These are phyloP conservation scores for Fagus crenata DNA, from an alignment of 306 rosid genomes.

Conservation along the genomic window DNA sequence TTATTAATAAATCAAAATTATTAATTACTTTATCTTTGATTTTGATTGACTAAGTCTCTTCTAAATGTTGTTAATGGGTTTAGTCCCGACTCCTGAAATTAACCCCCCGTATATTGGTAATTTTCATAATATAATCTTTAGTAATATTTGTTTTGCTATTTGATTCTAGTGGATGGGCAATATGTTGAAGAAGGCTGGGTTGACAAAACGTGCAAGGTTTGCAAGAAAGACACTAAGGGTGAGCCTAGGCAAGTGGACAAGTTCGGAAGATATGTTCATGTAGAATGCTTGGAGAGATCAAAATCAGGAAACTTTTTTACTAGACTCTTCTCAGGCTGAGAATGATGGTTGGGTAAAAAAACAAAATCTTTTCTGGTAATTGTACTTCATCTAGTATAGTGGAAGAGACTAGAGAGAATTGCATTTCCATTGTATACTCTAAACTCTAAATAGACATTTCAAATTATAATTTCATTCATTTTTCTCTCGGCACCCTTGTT, in stretches of 20 bases:
- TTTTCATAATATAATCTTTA: background rate
- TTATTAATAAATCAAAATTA: too few relatives aligned
- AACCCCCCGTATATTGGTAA: too few relatives aligned
- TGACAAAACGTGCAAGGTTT: conserved; percentile 87
- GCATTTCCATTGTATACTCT: background rate
- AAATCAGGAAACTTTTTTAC: conserved; percentile 76
- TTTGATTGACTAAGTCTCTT: too few relatives aligned
- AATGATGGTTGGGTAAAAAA: background rate
- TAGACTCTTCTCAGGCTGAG: conserved; percentile 58
- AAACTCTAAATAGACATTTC: background rate
- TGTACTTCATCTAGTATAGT: background rate
- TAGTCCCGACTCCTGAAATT: too few relatives aligned
- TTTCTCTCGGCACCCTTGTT: background rate
- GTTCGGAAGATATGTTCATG: conserved; percentile 86
- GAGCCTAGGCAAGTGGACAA: conserved; percentile 84
- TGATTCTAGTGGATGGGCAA: conserved; percentile 69
- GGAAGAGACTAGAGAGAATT: background rate
- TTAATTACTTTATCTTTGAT: too few relatives aligned
- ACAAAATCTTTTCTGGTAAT: background rate
- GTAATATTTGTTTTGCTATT: background rate
- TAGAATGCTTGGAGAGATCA: conserved; percentile 70
- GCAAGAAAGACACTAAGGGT: conserved; percentile 81
- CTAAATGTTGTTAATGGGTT: too few relatives aligned
- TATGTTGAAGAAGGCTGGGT: conserved; percentile 97
- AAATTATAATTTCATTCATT: background rate